Percentiles rank a stretch among this genome's conserved stretches.
phyloP scores from a whole-genome alignment of 2,329 filamentous ascomycete genomes.

The Botrytis tulipae region DNA sequence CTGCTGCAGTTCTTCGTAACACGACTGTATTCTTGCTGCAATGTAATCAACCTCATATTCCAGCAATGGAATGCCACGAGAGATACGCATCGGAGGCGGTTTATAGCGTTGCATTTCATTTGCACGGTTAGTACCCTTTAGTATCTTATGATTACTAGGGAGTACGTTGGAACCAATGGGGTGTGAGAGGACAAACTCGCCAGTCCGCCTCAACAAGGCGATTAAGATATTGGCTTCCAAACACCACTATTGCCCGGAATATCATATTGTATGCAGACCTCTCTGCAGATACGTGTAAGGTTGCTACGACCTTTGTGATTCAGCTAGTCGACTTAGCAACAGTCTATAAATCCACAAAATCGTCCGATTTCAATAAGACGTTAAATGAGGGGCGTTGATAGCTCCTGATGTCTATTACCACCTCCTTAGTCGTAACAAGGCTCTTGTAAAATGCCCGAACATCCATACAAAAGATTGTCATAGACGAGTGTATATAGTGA shows the following conservation, averaged over 20 bases:
- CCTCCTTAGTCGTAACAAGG: not conserved
- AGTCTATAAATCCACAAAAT: not conserved
- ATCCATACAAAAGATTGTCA: constrained; percentile 6
- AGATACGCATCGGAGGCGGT: constrained; percentile 11
- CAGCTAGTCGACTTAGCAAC: constrained; percentile 3
- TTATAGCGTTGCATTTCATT: constrained; percentile 14
- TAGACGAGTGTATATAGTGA: not conserved
- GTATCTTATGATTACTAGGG: constrained; percentile 7
- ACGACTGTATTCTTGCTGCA: constrained; percentile 7
- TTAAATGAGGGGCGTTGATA: not conserved
- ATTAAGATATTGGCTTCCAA: constrained; percentile 17
- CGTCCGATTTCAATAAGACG: constrained; percentile 5
- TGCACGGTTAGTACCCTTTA: constrained; percentile 14
- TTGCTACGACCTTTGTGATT: not conserved
- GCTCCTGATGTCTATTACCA: constrained; percentile 11
- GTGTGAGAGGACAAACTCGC: constrained; percentile 8
- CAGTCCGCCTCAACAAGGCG: constrained; percentile 20
- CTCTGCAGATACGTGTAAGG: constrained; percentile 17
- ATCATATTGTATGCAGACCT: constrained; percentile 6
- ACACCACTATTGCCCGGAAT: constrained; percentile 11
- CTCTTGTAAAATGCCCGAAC: constrained; percentile 3
- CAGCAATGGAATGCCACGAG: constrained; percentile 21
- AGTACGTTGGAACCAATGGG: constrained; percentile 11
- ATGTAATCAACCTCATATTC: constrained; percentile 17
- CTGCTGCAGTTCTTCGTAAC: constrained; percentile 19